Conservation (phyloP, 805 yeast species). For the Metschnikowia vanudenii region DNA sequence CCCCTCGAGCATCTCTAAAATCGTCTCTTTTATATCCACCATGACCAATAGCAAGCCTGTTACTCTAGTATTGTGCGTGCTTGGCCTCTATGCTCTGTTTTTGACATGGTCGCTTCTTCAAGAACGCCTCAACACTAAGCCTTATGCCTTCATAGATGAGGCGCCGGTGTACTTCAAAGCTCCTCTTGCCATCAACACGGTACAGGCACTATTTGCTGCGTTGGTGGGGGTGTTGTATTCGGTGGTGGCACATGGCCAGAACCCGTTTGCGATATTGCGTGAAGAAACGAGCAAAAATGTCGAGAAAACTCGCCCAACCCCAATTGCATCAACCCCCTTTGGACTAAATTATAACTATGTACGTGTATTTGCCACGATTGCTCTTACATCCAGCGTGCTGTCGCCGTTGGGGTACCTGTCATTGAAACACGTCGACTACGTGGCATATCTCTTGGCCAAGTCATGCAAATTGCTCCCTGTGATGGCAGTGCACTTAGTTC, state of each 20-base stretch:
- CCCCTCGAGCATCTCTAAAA: too few species aligned
- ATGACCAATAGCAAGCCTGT: constrained; percentile 13
- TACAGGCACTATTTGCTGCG: constrained; percentile 74
- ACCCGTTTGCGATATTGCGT: constrained; percentile 14
- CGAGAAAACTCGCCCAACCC: too few species aligned
- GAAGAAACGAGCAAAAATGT: not conserved
- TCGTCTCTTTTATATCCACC: too few species aligned
- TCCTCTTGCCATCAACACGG: constrained; percentile 72
- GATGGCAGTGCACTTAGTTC: constrained; percentile 72
- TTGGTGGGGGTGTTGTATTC: constrained; percentile 65
- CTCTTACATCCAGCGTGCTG: constrained; percentile 74
- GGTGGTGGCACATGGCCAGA: constrained; percentile 26
- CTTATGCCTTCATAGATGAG: constrained; percentile 54
- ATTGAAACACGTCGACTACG: constrained; percentile 77
- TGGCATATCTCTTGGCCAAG: constrained; percentile 83
- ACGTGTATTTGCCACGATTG: constrained; percentile 48
- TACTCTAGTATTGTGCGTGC: constrained; percentile 33
- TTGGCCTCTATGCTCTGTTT: constrained; percentile 83
- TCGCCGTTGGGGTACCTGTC: constrained; percentile 82
- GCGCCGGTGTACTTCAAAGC: constrained; percentile 56
- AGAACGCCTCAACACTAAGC: constrained; percentile 77
- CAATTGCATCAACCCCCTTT: too few species aligned
- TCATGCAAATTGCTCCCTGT: constrained; percentile 94
- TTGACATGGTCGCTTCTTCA: constrained; percentile 91
- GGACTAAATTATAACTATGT: constrained; percentile 13